Percentiles rank a stretch among this genome's conserved stretches.
These are phyloP conservation scores for Plantago ovata DNA, from an alignment of 257 asterid genomes.

Conservation along the genomic window DNA sequence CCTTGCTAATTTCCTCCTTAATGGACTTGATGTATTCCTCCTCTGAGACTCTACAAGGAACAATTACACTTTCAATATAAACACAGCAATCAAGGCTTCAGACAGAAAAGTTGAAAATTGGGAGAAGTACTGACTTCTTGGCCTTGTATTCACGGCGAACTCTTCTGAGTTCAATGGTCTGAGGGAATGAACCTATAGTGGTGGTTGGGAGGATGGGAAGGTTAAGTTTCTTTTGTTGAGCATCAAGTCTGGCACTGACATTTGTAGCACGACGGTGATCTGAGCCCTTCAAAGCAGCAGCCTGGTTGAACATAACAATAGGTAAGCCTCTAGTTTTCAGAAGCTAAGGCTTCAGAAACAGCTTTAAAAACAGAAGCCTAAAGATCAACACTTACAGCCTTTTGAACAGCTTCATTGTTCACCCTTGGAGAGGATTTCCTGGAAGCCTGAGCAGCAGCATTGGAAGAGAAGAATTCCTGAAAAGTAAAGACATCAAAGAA, in stretches of 20 bases:
- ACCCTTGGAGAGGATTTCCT: constrained; percentile 95
- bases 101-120: not conserved
- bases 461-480: constrained; percentile 79
- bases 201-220: constrained; percentile 98
- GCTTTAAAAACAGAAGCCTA: not conserved
- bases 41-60: constrained; percentile 70
- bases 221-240: constrained; percentile 96
- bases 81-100: no score
- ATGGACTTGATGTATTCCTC: constrained; percentile 79
- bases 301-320: constrained; percentile 29
- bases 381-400: constrained; percentile 71
- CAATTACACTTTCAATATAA: constrained; percentile 18
- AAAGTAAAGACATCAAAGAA: constrained; percentile 15
- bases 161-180: constrained; percentile 86
- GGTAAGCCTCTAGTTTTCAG: constrained; percentile 16
- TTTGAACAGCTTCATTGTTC: constrained; percentile 84
- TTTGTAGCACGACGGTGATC: constrained; percentile 96
- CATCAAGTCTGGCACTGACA: constrained; percentile 91
- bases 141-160: constrained; percentile 98
- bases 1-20: constrained; percentile 86
- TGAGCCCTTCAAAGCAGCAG: constrained; percentile 87
- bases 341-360: constrained; percentile 3
- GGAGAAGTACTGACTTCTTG: constrained; percentile 55
- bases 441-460: constrained; percentile 90
- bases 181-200: constrained; percentile 98